A percentile compares a stretch with the other conserved stretches of the same genome.
phyloP scores from a whole-genome alignment of 2,329 filamentous ascomycete genomes.

The Clarireedia monteithiana region DNA sequence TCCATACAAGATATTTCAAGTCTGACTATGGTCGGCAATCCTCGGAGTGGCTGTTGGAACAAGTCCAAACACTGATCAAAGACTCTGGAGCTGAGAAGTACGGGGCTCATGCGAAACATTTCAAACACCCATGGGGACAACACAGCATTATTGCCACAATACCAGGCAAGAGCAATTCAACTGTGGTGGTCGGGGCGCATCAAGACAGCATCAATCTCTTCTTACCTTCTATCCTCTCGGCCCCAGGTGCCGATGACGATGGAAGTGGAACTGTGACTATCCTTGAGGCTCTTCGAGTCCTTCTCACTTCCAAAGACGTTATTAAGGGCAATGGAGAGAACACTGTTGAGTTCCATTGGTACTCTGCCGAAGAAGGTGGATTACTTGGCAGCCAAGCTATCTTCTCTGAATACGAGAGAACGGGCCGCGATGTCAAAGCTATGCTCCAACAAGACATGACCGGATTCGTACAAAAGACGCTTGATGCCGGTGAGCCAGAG shows the following conservation, averaged over 20 bases:
- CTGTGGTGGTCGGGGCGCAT: conserved; percentile 82
- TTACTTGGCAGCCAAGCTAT: conserved; percentile 84
- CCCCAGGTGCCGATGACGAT: conserved; percentile 92
- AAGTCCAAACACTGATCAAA: conserved; percentile 64
- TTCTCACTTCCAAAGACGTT: conserved; percentile 67
- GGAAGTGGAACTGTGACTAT: conserved; percentile 92
- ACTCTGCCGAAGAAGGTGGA: conserved; percentile 83
- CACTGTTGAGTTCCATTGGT: conserved; percentile 96
- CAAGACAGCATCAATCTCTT: conserved; percentile 95
- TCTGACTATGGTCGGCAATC: conserved; percentile 74
- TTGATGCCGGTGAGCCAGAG: conserved; percentile 76
- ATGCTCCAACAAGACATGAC: conserved; percentile 99
- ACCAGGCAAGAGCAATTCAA: conserved; percentile 76
- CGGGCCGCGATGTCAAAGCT: conserved; percentile 71
- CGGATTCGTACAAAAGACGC: conserved; percentile 74
- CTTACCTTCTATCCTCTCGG: conserved; percentile 72
- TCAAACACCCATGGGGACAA: conserved; percentile 81
- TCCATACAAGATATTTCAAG: conserved; percentile 78
- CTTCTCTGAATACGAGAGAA: conserved; percentile 71
- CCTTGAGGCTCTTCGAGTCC: conserved; percentile 77
- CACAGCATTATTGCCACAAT: conserved; percentile 87
- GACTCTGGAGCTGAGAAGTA: conserved; percentile 60
- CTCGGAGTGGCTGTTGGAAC: conserved; percentile 75
- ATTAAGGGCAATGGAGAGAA: conserved; percentile 66
- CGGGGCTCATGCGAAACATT: conserved; percentile 63